Percentiles rank a stretch among this genome's conserved stretches.
Evolutionary conservation across 176 grass and related monocot genomes (phyloP).

Genomic region (Oryza australiensis): DNA sequence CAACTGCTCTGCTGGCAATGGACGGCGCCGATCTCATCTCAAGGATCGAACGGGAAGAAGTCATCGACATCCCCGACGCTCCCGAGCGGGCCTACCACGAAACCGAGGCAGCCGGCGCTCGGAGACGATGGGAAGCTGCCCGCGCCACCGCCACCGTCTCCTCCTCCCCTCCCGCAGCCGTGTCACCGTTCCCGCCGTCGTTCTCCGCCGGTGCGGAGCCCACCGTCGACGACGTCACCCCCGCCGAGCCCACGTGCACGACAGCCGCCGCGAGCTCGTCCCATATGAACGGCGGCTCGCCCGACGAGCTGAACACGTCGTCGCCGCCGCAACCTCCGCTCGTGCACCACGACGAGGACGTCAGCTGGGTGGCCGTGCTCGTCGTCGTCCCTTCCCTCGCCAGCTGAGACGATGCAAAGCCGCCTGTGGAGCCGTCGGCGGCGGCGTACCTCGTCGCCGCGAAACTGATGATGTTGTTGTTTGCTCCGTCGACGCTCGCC

Average conservation of each 20-base stretch:
- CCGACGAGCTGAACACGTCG: conserved; percentile 55
- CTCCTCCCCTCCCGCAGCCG: neutral
- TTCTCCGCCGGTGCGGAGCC: conserved; percentile 17
- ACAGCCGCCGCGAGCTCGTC: conserved; percentile 53
- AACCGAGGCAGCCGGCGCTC: neutral
- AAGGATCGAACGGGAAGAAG: conserved; percentile 10
- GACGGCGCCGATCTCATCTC: neutral
- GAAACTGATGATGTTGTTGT: conserved; percentile 66
- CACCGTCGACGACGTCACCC: conserved; percentile 3
- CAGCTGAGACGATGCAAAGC: neutral
- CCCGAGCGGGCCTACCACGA: conserved; percentile 17
- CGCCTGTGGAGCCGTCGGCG: neutral
- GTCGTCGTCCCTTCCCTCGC: neutral
- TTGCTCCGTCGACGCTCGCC: neutral
- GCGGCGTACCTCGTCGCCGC: neutral
- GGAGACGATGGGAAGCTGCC: conserved; percentile 21
- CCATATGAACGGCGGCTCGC: conserved; percentile 32
- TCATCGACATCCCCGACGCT: conserved; percentile 31
- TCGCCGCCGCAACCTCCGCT: conserved; percentile 19
- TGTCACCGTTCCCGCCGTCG: neutral
- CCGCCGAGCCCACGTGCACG: conserved; percentile 21
- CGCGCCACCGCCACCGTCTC: neutral
- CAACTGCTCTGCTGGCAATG: neutral
- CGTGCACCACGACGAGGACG: conserved; percentile 27
- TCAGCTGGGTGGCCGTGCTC: neutral